Percentiles rank a stretch among this genome's conserved stretches.
Conservation (phyloP, 106 monocot genomes). For the Ottelia alismoides region DNA sequence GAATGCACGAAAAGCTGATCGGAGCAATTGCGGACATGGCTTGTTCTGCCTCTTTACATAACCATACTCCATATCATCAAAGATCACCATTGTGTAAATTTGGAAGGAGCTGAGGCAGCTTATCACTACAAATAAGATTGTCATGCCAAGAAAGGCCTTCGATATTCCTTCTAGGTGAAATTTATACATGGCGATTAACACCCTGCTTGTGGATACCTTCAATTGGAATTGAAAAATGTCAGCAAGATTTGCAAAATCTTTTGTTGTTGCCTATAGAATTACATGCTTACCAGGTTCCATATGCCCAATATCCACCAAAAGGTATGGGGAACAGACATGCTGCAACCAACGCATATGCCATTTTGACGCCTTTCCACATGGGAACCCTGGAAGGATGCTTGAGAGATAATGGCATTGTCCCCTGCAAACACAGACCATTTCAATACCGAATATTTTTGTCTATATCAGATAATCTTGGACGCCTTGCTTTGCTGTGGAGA, state of each 20-base stretch:
- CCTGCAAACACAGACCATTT: no score
- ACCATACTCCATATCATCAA: constrained; percentile 57
- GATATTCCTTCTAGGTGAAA: constrained; percentile 55
- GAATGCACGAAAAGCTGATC: constrained; percentile 38
- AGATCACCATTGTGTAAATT: constrained; percentile 84
- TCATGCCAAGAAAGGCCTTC: constrained; percentile 34
- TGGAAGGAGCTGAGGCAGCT: constrained; percentile 77
- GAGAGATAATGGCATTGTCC: constrained; percentile 69
- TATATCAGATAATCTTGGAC: no score
- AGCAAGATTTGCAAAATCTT: no score
- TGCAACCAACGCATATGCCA: constrained; percentile 43
- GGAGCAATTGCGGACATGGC: constrained; percentile 61
- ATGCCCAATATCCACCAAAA: constrained; percentile 81
- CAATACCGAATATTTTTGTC: no score
- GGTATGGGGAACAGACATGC: constrained; percentile 58
- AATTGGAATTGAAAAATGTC: background rate
- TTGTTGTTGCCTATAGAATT: no score
- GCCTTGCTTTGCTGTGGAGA: no score
- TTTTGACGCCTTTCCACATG: constrained; percentile 78
- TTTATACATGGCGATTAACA: constrained; percentile 35
- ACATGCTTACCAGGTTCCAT: constrained; percentile 61
- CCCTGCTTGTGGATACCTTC: constrained; percentile 61
- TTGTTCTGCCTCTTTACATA: constrained; percentile 59
- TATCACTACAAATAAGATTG: constrained; percentile 53
- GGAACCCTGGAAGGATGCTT: constrained; percentile 71